Conservation (phyloP, 2,329 filamentous ascomycete genomes). For the Corinectria fuckeliana region DNA sequence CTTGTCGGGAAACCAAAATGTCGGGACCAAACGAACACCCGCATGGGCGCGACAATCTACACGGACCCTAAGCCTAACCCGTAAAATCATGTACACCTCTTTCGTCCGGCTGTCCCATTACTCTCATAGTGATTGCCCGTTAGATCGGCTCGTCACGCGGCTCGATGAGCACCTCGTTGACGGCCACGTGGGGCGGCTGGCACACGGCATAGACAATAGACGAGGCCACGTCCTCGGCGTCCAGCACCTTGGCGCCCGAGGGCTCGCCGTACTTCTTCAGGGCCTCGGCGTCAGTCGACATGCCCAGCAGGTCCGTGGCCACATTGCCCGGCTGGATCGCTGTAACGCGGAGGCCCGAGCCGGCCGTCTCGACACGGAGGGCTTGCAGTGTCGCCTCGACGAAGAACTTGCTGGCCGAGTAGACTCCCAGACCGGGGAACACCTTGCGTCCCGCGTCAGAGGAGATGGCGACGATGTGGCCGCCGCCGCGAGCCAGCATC, state of each 20-base stretch:
- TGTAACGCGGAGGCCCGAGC: conserved; percentile 75
- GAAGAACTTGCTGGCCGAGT: conserved; percentile 85
- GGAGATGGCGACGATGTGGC: conserved; percentile 82
- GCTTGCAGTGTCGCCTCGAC: conserved; percentile 81
- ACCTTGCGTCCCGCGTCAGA: conserved; percentile 84
- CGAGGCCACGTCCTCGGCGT: conserved; percentile 73
- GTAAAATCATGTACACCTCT: background rate
- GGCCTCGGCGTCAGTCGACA: conserved; percentile 79
- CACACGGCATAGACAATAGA: conserved; percentile 77
- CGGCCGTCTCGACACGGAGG: conserved; percentile 77
- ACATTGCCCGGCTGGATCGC: conserved; percentile 80
- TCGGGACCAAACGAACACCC: conserved; percentile 9
- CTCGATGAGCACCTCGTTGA: conserved; percentile 83
- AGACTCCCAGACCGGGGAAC: conserved; percentile 81
- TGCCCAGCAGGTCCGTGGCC: conserved; percentile 72
- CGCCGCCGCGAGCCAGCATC: conserved; percentile 73
- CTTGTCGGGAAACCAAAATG: conserved; percentile 13
- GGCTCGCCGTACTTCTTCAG: conserved; percentile 81
- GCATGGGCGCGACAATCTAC: conserved; percentile 25
- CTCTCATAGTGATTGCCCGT: background rate
- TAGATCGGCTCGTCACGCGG: conserved; percentile 77
- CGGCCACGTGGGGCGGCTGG: conserved; percentile 76
- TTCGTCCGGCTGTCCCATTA: background rate
- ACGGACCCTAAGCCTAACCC: conserved; percentile 1
- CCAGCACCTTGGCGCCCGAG: conserved; percentile 76